Percentiles rank a stretch among this genome's conserved stretches.
These are phyloP conservation scores for Cryphonectria nitschkei DNA, from an alignment of 2,329 filamentous ascomycete species.

Conservation along the genomic window DNA sequence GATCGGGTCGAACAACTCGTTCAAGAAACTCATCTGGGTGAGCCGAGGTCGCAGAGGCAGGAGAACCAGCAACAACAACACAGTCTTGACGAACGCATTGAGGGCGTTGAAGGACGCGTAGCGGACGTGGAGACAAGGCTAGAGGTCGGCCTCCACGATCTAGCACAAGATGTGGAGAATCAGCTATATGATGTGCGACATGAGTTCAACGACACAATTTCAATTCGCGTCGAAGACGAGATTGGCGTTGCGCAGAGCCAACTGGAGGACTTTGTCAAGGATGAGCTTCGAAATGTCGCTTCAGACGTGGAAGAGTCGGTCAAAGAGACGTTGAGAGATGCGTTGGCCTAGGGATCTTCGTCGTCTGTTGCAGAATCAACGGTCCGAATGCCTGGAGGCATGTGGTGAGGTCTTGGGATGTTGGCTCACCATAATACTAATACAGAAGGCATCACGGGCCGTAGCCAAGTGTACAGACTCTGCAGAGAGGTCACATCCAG, in stretches of 20 bases:
- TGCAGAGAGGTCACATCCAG: background rate
- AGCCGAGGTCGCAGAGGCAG: constrained; percentile 3
- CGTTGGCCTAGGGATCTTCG: background rate
- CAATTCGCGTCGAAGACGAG: constrained; percentile 26
- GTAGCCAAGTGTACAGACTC: background rate
- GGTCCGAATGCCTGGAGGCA: background rate
- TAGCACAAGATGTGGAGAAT: constrained; percentile 18
- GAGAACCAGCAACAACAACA: background rate
- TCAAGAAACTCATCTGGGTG: background rate
- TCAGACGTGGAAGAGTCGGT: constrained; percentile 26
- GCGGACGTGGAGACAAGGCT: constrained; percentile 19
- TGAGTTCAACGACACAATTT: constrained; percentile 21
- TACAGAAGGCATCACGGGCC: background rate
- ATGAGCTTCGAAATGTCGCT: constrained; percentile 24
- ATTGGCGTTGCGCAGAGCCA: constrained; percentile 26
- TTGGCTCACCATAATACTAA: background rate
- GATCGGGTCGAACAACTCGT: constrained; percentile 23
- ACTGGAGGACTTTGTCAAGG: constrained; percentile 26
- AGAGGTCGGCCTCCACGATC: constrained; percentile 21
- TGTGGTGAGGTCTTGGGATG: background rate
- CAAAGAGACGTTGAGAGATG: constrained; percentile 22
- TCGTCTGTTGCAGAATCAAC: background rate
- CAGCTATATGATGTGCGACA: constrained; percentile 23
- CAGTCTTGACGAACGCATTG: constrained; percentile 19
- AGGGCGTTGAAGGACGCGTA: constrained; percentile 20